phyloP scores from a whole-genome alignment of 2,329 filamentous ascomycete species.

The Penicillium hesseltinei region DNA sequence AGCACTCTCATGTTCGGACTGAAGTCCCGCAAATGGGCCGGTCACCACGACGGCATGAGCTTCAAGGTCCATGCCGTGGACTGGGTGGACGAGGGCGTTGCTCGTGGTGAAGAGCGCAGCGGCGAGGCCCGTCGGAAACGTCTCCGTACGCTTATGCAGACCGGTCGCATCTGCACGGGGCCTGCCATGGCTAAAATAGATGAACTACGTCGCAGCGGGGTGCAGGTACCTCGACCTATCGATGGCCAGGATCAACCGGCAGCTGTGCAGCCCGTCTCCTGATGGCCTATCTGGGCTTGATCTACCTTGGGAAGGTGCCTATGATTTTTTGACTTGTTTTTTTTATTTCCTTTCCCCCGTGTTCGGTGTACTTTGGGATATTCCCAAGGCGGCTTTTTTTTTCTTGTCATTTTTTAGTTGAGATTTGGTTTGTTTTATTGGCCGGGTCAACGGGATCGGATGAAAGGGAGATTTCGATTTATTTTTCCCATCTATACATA shows the following conservation, averaged over 20 bases:
- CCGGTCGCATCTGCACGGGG: constrained; percentile 44
- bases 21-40: constrained; percentile 74
- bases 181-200: constrained; percentile 36
- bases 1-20: constrained; percentile 76
- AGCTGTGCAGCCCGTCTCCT: constrained; percentile 35
- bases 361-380: not conserved
- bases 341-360: constrained; percentile 1
- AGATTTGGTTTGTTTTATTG: constrained; percentile 8
- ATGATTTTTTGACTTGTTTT: not conserved
- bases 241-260: constrained; percentile 27
- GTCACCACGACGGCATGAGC: constrained; percentile 79
- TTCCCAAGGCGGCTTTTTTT: not conserved
- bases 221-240: constrained; percentile 31
- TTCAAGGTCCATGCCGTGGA: constrained; percentile 79
- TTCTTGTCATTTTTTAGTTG: constrained; percentile 8
- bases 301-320: not conserved
- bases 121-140: constrained; percentile 50
- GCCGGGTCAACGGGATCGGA: constrained; percentile 24
- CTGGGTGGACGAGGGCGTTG: constrained; percentile 73
- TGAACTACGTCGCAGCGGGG: constrained; percentile 33
- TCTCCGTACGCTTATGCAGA: constrained; percentile 46
- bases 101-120: constrained; percentile 47
- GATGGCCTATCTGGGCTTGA: constrained; percentile 1
- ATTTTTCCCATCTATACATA: constrained; percentile 13
- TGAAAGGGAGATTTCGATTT: constrained; percentile 14